phyloP scores from a whole-genome alignment of 2,329 filamentous ascomycete species.

The Colletotrichum sublineola region DNA sequence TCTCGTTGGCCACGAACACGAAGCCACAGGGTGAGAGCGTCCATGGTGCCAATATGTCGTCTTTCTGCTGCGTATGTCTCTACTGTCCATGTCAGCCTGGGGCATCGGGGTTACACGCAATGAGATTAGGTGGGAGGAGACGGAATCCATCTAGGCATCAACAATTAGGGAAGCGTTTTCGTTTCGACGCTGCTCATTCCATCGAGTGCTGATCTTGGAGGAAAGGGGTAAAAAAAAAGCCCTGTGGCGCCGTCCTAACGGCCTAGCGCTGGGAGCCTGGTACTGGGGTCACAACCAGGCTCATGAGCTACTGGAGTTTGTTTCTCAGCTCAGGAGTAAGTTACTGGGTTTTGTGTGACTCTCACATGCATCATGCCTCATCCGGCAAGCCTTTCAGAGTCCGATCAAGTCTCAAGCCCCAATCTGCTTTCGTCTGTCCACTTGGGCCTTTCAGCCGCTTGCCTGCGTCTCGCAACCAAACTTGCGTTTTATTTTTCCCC shows the following conservation, averaged over 20 bases:
- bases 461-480: neutral
- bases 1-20: neutral
- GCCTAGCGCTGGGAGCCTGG: slow-evolving; percentile 12
- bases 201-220: neutral
- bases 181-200: slow-evolving; percentile 13
- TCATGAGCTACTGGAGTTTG: slow-evolving; percentile 5
- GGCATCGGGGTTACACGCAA: neutral
- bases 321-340: slow-evolving; percentile 3
- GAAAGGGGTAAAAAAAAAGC: neutral
- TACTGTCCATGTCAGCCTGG: neutral
- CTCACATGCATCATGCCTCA: slow-evolving; percentile 12
- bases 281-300: slow-evolving; percentile 14
- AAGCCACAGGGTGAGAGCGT: neutral
- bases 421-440: slow-evolving; percentile 20
- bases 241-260: slow-evolving; percentile 18
- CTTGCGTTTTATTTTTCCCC: too few species aligned
- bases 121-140: neutral
- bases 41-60: neutral
- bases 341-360: neutral
- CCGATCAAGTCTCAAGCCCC: neutral
- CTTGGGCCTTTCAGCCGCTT: neutral
- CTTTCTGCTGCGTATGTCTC: neutral
- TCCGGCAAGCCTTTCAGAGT: slow-evolving; percentile 16
- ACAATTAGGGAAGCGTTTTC: neutral
- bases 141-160: neutral